Evolutionary conservation across 2,329 filamentous ascomycete species (phyloP), one percentile per base, ranked within the genome.

Genomic region (Pseudogymnoascus sp.): DNA sequence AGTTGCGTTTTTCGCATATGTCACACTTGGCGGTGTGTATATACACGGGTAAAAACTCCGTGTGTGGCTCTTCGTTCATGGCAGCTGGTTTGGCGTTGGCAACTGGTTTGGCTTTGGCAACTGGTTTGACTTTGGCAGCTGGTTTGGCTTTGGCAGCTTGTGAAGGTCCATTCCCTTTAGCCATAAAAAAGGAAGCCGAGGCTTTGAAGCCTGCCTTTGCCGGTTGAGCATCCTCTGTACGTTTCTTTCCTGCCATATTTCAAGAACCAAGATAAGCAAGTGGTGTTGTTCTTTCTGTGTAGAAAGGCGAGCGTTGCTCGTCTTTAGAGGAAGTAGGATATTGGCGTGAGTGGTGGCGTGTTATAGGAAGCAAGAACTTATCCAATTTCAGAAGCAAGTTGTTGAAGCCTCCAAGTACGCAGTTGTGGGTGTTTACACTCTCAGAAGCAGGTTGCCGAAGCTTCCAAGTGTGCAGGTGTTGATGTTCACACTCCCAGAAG

Each of bases 11-110:
- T 23, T 49, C 35, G n/a, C 60, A 61, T 7, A 42, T 45, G 16
- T 61, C 60, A 33, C 60, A 61, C 19, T 61, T 61, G 19, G 60
- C 60, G 3, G 41, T 61, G 60, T 61, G 60, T 16, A 61, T 61
- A 38, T 38, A 60, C 22, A 60, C 25, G 8, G 58, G 33, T 6
- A 30, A 3, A 45, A 60, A 60, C 19, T 22, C 35, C 6, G n/a
- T 60, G 12, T 60, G 58, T 33, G 25, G 5, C 49, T 55, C 49
- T 35, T 55, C 49, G 14, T 33, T 33, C 28, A 55, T 55, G 8
- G 49, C 49, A 33, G 14, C 28, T 35, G 49, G 49, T 22, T 30
- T 35, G 28, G 25, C 45, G 3, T 5, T 30, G n/a, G 25, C 4
- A 33, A 9, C 25, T 23, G 28, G 28, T 30, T 30, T 30, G 28